Evolutionary conservation across 2,329 filamentous ascomycete species (phyloP), one percentile per base, ranked within the genome.

Genomic region (Diaporthe australafricana): DNA sequence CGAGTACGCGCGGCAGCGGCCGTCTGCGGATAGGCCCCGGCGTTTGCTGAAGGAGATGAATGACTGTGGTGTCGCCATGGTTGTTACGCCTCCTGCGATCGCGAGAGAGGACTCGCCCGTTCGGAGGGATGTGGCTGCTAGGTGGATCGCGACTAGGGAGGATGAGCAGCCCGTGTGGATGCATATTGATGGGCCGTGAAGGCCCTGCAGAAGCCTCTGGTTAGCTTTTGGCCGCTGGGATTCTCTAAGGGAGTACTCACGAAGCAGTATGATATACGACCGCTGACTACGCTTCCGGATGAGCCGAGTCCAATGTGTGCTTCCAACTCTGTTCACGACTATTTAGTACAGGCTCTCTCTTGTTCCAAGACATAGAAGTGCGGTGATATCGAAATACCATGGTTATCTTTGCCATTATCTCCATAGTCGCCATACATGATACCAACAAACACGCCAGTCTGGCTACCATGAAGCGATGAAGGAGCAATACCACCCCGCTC

Each of bases 1-100:
- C 60, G 85, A 84, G 67, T 81, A 84, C 20, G 76, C 75, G 45
- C 77, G 71, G 65, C 75, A 78, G 12, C 72, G 74, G n/a, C 76
- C 74, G 55, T 75, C 75, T 3, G 75, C 68, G n/a, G 76, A 77
- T 25, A 78, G 42, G 12, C 67, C 67, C 12, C 67, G 56, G 14
- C 55, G 32, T 20, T 56, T 70, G 55, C 45, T 62, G 67, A 70
- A 70, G 12, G 55, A 57, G 5, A 70, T 32, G 22, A 70, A 70
- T 1, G 55, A 56, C 1, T 56, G 25, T 2, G 67, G 67, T 14
- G 67, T 70, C 3, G 67, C 55, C 67, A 70, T 70, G 20, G 55
- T 57, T 0, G 67, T 70, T 0, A 70, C 67, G 11, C 67, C 67
- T 25, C 67, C 67, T 1, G 67, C 67, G 2, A 70, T 12, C 16